phyloP scores from a whole-genome alignment of 2,329 filamentous ascomycete genomes.

The Penicillium sp. region DNA sequence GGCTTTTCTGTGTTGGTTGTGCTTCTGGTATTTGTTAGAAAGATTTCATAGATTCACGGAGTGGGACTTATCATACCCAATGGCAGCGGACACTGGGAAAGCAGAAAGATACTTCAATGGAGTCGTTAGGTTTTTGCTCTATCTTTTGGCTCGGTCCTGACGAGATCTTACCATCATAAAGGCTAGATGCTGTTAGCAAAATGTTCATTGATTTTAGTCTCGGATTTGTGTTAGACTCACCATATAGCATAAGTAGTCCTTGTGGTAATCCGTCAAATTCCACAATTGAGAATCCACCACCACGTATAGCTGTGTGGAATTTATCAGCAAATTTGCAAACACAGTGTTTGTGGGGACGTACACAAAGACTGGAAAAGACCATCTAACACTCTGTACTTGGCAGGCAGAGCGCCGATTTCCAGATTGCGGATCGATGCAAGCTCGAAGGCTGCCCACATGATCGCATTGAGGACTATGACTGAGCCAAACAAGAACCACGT shows the following conservation, averaged over 20 bases:
- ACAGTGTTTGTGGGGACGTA: slow-evolving; percentile 3
- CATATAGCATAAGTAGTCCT: slow-evolving; percentile 32
- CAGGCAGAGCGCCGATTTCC: slow-evolving; percentile 53
- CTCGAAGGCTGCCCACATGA: slow-evolving; percentile 68
- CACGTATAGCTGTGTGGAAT: slow-evolving; percentile 51
- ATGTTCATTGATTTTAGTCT: not conserved
- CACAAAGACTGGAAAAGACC: slow-evolving; percentile 65
- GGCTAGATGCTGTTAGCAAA: slow-evolving; percentile 23
- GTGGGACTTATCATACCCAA: slow-evolving; percentile 3
- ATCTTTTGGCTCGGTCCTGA: not conserved
- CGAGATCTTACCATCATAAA: slow-evolving; percentile 35
- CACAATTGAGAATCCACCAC: slow-evolving; percentile 67
- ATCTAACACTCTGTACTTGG: slow-evolving; percentile 58
- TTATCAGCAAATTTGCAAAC: not conserved
- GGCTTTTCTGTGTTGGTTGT: slow-evolving; percentile 52
- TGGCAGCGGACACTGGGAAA: slow-evolving; percentile 10
- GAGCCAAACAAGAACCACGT: slow-evolving; percentile 68
- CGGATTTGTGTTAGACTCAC: slow-evolving; percentile 11
- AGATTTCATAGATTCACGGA: not conserved
- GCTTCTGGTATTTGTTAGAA: not conserved
- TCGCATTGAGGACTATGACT: slow-evolving; percentile 59
- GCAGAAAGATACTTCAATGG: slow-evolving; percentile 15
- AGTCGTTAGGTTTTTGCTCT: slow-evolving; percentile 6
- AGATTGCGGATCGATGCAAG: slow-evolving; percentile 64
- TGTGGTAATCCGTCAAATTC: slow-evolving; percentile 56